Evolutionary conservation across 176 grass and related monocot species (phyloP), one percentile per base, ranked within the genome.

Genomic region (Rhynchospora breviuscula): DNA sequence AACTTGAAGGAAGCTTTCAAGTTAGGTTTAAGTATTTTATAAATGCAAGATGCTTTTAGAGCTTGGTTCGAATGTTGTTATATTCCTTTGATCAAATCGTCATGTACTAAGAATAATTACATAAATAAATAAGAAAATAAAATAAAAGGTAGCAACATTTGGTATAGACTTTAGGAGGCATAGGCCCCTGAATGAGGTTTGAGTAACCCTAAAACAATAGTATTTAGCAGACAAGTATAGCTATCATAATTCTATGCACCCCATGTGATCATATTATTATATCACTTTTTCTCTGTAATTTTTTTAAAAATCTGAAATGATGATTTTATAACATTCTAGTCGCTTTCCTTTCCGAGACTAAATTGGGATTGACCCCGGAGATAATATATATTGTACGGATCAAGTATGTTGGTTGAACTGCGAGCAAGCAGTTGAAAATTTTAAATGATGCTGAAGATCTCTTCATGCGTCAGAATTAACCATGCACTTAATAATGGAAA

Each of bases 211-310:
- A 66, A 82, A 82, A 66, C 60, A 68, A 68, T 82, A 82, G 22
- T 51, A 82, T 66, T 82, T 82, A 82, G 80, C 45, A 67, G 80
- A 82, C 80, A 48, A 68, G 45, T 66, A 54, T 82, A 82, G 62
- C 62, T 82, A 82, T 82, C 62, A 82, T 82, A 23, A 29, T 12
- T 51, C 17, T 51, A 82, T 82, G 80, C 62, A 18, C 48, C 22
- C 80, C 80, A 82, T 82, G 80, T 82, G 80, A 82, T 11, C 17
- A 64, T 82, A 66, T 82, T 82, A 82, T 82, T 82, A 45, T 82
- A 52, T 65, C 7, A 18, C 18, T 76, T 22, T 76, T 17, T 76
- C 52, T 76, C 52, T 76, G 10, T 10, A 31, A 7, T 31, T 67
- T 82, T 47, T 82, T 66, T 25, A 19, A 25, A 40, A 40, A 47